These are phyloP conservation scores for Xylaria sp. DNA, from an alignment of 2,329 filamentous ascomycete genomes.

Conservation along the genomic window DNA sequence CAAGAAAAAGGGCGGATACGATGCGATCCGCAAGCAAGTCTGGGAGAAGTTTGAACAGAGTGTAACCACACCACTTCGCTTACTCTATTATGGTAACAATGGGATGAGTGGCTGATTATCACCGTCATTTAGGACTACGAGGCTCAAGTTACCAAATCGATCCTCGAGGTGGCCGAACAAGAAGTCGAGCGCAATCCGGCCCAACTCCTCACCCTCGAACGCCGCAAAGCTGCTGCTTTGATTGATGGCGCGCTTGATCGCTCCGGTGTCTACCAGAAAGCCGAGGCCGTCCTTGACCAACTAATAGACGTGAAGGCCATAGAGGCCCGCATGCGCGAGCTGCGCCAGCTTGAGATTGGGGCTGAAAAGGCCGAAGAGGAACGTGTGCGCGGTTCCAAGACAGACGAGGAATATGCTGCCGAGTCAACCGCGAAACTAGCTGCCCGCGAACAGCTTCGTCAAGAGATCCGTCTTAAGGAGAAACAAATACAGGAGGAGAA, in stretches of 20 bases:
- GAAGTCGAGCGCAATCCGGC: slow-evolving; percentile 80
- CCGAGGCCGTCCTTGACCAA: slow-evolving; percentile 72
- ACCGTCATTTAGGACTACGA: slow-evolving; percentile 70
- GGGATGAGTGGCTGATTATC: slow-evolving; percentile 25
- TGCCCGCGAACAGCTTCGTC: slow-evolving; percentile 69
- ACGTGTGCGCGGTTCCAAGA: slow-evolving; percentile 72
- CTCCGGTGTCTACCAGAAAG: slow-evolving; percentile 78
- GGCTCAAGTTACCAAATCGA: slow-evolving; percentile 70
- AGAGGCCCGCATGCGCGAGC: slow-evolving; percentile 74
- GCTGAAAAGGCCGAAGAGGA: slow-evolving; percentile 74
- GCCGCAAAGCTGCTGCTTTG: slow-evolving; percentile 76
- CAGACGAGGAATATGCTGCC: slow-evolving; percentile 76
- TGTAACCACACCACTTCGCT: slow-evolving; percentile 56
- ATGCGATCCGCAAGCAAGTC: slow-evolving; percentile 78
- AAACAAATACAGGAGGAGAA: slow-evolving; percentile 71
- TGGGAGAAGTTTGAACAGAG: slow-evolving; percentile 79
- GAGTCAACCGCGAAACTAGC: slow-evolving; percentile 70
- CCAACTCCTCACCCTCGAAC: slow-evolving; percentile 77
- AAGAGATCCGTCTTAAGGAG: slow-evolving; percentile 68
- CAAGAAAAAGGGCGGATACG: slow-evolving; percentile 88
- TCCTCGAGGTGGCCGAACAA: slow-evolving; percentile 75
- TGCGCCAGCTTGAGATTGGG: slow-evolving; percentile 74
- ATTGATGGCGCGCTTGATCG: slow-evolving; percentile 83
- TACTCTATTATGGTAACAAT: background rate
- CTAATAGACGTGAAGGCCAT: slow-evolving; percentile 76